phyloP scores from a whole-genome alignment of 345 rosid species.

The Durio zibethinus region DNA sequence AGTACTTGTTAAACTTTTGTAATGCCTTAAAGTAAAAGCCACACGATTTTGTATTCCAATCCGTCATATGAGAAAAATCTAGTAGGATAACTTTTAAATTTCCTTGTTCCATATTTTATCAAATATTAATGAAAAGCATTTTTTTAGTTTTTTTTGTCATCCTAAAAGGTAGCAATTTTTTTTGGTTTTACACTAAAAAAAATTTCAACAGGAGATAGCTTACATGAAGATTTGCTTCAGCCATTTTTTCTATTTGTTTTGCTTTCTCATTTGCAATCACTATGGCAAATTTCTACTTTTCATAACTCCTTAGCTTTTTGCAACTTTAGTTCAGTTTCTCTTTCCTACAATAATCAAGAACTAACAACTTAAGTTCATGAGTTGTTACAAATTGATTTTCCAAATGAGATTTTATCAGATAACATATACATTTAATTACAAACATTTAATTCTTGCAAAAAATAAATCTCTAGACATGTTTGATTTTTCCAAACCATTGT shows the following conservation, averaged over 20 bases:
- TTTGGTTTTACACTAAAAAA: neutral
- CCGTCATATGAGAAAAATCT: neutral
- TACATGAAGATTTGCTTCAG: conserved; percentile 95
- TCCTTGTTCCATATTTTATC: neutral
- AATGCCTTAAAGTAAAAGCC: neutral
- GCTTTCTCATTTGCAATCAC: conserved; percentile 77
- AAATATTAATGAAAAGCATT: neutral
- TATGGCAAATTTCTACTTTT: conserved; percentile 73
- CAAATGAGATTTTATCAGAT: too few species aligned
- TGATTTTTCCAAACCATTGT: too few species aligned
- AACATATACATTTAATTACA: too few species aligned
- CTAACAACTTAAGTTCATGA: conserved; percentile 22
- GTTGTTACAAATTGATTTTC: too few species aligned
- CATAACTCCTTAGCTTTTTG: conserved; percentile 62
- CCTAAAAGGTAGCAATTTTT: neutral
- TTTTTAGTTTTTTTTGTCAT: neutral
- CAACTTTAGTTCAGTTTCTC: conserved; percentile 57
- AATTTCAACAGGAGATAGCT: conserved; percentile 19
- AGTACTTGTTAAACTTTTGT: neutral
- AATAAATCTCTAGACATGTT: too few species aligned
- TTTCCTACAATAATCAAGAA: conserved; percentile 51
- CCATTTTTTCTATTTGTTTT: conserved; percentile 74
- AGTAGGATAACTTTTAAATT: neutral
- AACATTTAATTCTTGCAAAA: too few species aligned
- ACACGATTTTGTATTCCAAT: neutral